Evolutionary conservation across 768 basidiomycete species (phyloP).

Genomic region (Boletus rubropictus): DNA sequence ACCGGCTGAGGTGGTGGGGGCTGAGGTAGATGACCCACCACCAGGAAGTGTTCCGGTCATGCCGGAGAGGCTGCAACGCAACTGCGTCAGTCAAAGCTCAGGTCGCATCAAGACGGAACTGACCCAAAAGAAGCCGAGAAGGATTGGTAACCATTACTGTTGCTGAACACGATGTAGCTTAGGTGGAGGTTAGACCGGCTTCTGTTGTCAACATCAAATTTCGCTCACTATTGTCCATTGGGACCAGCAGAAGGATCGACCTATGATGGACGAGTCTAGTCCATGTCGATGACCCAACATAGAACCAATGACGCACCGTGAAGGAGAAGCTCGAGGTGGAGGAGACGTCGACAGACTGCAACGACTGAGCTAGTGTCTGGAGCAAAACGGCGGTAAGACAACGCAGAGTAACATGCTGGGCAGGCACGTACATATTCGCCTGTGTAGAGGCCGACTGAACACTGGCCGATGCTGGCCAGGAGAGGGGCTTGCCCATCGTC

Average conservation of each 20-base stretch:
- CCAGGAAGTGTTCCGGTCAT: constrained; percentile 52
- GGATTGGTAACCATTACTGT: constrained; percentile 29
- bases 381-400: not conserved
- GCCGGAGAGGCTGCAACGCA: constrained; percentile 40
- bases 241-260: constrained; percentile 53
- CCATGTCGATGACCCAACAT: not conserved
- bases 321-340: constrained; percentile 44
- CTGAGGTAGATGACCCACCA: constrained; percentile 18
- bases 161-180: constrained; percentile 33
- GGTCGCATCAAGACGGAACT: constrained; percentile 13
- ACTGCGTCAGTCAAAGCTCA: constrained; percentile 1
- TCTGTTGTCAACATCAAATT: not conserved
- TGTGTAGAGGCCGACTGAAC: constrained; percentile 53
- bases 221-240: constrained; percentile 49
- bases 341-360: constrained; percentile 52
- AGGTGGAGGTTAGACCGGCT: constrained; percentile 1
- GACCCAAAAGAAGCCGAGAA: constrained; percentile 58
- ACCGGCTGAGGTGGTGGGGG: constrained; percentile 5
- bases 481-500: constrained; percentile 56
- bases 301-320: constrained; percentile 38
- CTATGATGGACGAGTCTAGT: constrained; percentile 28
- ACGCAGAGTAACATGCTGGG: not conserved
- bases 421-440: constrained; percentile 42
- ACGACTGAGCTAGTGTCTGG: constrained; percentile 54
- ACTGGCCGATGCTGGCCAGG: constrained; percentile 44